Base-by-base conservation (phyloP, 305 asterid species). In the Fraxinus floribunda region DNA sequence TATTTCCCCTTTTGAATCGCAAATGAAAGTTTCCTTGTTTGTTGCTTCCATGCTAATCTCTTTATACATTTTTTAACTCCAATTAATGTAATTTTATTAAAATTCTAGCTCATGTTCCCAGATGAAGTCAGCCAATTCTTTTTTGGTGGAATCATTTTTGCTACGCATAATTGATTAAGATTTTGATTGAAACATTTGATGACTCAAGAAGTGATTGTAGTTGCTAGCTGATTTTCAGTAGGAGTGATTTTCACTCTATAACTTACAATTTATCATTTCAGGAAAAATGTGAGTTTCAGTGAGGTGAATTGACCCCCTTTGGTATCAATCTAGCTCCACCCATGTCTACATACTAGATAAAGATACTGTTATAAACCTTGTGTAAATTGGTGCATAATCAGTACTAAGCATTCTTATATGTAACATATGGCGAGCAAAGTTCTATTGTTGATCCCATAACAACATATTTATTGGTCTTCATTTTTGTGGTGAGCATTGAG, bases 1-100 rank as follows among this genome's bases (percentile, higher is more conserved):
- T 49, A 41, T 81, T 62, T 26, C 34, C 75, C 16, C 34, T 49
- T 49, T 11, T 18, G 77, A 78, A 60, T 44, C 49, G 72, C 39
- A 13, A 64, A 72, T 78, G 32, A 62, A 82, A 70, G 13, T 73
- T 1, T 10, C 29, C 52, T 80, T 84, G 71, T 85, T 81, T 73
- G 22, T 62, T 76, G 44, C 72, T 64, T 30, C 70, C 68, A 60
- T 74, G 24, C 5, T 60, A 30, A 60, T 70, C 35, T 32, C 75
- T 70, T 70, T 30, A 70, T 32, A 70, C n/a, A 38, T 18, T 32
- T 70, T 70, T 29, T 38, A 29, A 30, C 41, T 35, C 39, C 15
- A 24, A 29, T 66, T 24, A 29, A 26, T 10, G 35, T 26, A 24
- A 26, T 29, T 66, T 9, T 26, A 66, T 3, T 24, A 66, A 26